phyloP scores from a whole-genome alignment of 148 eudicot genomes.

The Vaccinium darrowii region DNA sequence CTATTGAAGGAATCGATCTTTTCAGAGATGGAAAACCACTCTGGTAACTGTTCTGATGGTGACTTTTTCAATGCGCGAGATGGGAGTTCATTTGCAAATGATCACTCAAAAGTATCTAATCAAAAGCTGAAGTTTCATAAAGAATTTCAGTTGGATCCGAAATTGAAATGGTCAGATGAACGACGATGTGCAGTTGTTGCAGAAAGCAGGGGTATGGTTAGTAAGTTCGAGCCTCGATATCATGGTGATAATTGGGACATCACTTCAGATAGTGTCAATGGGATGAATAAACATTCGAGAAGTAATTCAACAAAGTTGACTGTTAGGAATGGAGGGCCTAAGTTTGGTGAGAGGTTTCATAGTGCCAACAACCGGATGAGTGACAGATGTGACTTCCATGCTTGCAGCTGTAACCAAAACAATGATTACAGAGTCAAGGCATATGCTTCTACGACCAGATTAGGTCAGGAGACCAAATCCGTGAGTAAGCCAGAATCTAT shows the following conservation, averaged over 20 bases:
- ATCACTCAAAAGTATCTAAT: conserved; percentile 42
- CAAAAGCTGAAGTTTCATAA: conserved; percentile 43
- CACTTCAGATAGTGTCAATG: conserved; percentile 44
- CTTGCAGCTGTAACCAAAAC: conserved; percentile 73
- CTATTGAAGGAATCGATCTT: conserved; percentile 33
- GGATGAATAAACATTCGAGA: conserved; percentile 51
- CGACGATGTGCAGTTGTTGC: conserved; percentile 33
- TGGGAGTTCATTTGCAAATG: conserved; percentile 37
- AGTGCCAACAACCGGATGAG: conserved; percentile 36
- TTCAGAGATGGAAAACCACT: conserved; percentile 33
- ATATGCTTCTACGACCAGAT: conserved; percentile 29
- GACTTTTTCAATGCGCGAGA: conserved; percentile 37
- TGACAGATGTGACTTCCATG: conserved; percentile 45
- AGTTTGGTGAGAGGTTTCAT: conserved; percentile 51
- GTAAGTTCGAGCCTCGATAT: conserved; percentile 52
- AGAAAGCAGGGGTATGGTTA: conserved; percentile 40
- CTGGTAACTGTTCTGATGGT: conserved; percentile 39
- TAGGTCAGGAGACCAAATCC: conserved; percentile 46
- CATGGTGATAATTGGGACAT: conserved; percentile 51
- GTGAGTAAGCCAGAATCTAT: conserved; percentile 39
- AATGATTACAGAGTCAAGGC: conserved; percentile 55
- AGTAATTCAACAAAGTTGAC: conserved; percentile 42
- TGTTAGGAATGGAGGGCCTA: conserved; percentile 42
- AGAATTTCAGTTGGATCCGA: conserved; percentile 43
- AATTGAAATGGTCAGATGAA: conserved; percentile 55